Base-by-base conservation (phyloP, 2,329 filamentous ascomycete species). In the Colletotrichum tabaci region DNA sequence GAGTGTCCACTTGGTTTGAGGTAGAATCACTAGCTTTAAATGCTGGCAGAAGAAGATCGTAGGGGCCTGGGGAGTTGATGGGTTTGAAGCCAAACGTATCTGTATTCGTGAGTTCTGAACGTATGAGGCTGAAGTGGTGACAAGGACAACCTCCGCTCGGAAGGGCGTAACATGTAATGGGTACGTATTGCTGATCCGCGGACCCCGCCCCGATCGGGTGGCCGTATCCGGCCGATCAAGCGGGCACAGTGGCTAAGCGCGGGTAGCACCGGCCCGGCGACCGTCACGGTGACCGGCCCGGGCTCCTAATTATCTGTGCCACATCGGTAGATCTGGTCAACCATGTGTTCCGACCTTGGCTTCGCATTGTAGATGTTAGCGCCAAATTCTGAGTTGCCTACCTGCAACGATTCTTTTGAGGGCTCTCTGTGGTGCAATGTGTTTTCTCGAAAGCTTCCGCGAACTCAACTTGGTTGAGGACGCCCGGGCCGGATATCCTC, bases 161-260 rank as follows among this genome's bases (percentile, higher is more conserved):
- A 57, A 57, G 38, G 55, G 55, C 55, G 55, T 42, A 23, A 10
- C 55, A 57, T 42, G 55, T 57, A 57, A 21, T 57, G n/a, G 38
- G 55, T 56, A 56, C 53, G 53, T 56, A 56, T 13, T 21, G 18
- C 15, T 21, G 35, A 16, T 55, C 52, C 52, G 52, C 52, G 18
- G 18, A 38, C 6, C 9, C 55, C 38, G 21, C n/a, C 13, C 55
- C 38, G 55, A 57, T 38, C 55, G 55, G 55, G 18, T 57, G 13
- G 16, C 38, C 35, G 55, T 57, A 42, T 21, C 55, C 53, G 53
- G 47, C 35, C 53, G 35, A 21, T 42, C 12, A 42, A 57, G 38
- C 55, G n/a, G 38, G 23, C 35, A 57, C 55, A 7, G 55, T 57
- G 38, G n/a, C 21, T 42, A 10, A 42, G n/a, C 38, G n/a, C 35